Evolutionary conservation across 345 rosid species (phyloP).

Genomic region (Cardamine chenopodiifolia): DNA sequence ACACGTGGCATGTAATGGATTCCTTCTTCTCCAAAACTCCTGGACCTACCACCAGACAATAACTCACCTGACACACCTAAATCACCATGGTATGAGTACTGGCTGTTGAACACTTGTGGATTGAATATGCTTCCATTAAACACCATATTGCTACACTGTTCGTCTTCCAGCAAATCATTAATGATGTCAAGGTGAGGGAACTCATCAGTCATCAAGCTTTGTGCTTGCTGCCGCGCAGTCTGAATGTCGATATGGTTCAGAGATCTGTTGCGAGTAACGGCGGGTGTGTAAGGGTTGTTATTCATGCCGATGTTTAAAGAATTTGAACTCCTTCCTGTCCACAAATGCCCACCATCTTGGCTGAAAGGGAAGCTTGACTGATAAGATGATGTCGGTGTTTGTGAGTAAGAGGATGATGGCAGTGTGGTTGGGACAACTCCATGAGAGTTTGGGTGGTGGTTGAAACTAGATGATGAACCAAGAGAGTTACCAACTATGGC

Average conservation of each 20-base stretch:
- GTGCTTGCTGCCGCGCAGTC: conserved; percentile 55
- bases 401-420: conserved; percentile 47
- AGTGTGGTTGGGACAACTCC: conserved; percentile 54
- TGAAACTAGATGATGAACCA: conserved; percentile 53
- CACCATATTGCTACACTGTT: conserved; percentile 49
- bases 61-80: conserved; percentile 54
- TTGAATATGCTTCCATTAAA: conserved; percentile 43
- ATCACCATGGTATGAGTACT: conserved; percentile 59
- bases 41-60: conserved; percentile 53
- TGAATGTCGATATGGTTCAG: conserved; percentile 35
- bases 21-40: conserved; percentile 63
- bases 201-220: conserved; percentile 67
- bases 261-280: conserved; percentile 26
- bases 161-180: conserved; percentile 94
- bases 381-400: conserved; percentile 47
- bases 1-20: conserved; percentile 42
- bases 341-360: conserved; percentile 35
- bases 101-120: conserved; percentile 51
- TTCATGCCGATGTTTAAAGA: conserved; percentile 27
- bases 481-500: conserved; percentile 72
- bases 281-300: conserved; percentile 23
- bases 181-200: conserved; percentile 97
- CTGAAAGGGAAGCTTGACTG: conserved; percentile 61
- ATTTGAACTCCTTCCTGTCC: conserved; percentile 56
- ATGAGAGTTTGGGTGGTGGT: conserved; percentile 52